phyloP scores from a whole-genome alignment of 495 filamentous ascomycete genomes.

The Immersiella caudata region DNA sequence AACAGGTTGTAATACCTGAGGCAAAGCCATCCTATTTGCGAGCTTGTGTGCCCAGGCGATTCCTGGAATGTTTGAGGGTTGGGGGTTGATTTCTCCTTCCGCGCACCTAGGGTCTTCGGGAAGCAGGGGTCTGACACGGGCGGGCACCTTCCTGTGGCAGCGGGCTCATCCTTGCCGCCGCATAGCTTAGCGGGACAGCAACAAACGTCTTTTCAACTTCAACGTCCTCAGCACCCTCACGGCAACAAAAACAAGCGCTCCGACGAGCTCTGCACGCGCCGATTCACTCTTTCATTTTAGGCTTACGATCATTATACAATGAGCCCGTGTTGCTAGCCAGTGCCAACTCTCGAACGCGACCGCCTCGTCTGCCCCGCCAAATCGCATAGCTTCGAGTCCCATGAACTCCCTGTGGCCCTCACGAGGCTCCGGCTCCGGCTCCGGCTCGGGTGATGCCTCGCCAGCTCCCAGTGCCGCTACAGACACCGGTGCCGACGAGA shows the following conservation, averaged over 20 bases:
- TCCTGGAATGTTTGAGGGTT: neutral
- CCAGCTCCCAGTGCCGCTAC: constrained; percentile 25
- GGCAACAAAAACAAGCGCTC: neutral
- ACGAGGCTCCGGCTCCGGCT: constrained; percentile 36
- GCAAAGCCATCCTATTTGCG: too few relatives aligned
- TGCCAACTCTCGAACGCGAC: neutral
- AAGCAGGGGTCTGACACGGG: neutral
- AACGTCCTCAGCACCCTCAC: neutral
- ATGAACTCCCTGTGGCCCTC: constrained; percentile 51
- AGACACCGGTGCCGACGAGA: constrained; percentile 40
- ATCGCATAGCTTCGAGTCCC: neutral
- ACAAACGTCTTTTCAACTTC: neutral
- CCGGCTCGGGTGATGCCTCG: constrained; percentile 27
- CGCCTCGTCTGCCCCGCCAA: constrained; percentile 13
- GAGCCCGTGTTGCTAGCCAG: neutral
- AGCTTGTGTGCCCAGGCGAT: neutral
- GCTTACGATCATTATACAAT: neutral
- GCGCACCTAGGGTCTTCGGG: neutral
- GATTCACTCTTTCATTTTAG: neutral
- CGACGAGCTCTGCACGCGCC: neutral
- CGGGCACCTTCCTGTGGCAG: neutral
- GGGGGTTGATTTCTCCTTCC: neutral
- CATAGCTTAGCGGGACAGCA: constrained; percentile 3
- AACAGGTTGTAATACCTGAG: too few relatives aligned
- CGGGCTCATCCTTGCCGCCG: neutral